Base-by-base conservation (phyloP, 208 protist species). In the Crithidia acanthocephali region DNA sequence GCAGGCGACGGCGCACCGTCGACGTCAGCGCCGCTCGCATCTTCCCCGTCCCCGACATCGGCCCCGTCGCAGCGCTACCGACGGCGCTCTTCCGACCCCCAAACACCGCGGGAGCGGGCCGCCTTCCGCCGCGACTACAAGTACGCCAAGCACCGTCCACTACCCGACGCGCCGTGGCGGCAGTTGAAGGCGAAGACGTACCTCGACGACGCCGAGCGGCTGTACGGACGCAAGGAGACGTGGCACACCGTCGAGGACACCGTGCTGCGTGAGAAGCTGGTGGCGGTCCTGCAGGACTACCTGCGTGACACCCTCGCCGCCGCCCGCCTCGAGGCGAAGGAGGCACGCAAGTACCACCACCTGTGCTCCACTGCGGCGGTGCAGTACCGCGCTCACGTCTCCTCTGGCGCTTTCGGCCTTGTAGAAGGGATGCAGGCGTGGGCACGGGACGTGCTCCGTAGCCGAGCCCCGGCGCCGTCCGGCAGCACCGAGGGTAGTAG, bases 121-220 rank as follows among this genome's bases (percentile, higher is more conserved):
- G 80, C 90, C 52, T 97, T 97, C 67, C 83, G 84, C 58, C 83
- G 92, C 51, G 92, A 97, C 69, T 69, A 85, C 66, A 87, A 85
- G 64, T 97, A 89, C 69, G 81, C 78, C 6, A 82, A 86, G 33
- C 67, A 84, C 33, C 79, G 90, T 28, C 90, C 92, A 1, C 83
- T 95, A 13, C 86, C 84, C 30, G 86, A 88, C 48, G 80, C 74
- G 18, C 90, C 90, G 63, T 97, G 92, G 90, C 76, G 86, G 11
- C 79, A 90, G 60, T 59, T 82, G 33, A 91, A 90, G 63, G 67
- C 71, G 35, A 76, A 81, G 61, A 94, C 87, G 23, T 97, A 97
- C 75, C 75, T 97, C 50, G 92, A 97, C 64, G 92, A 97, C 64
- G 92, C 92, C 7, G 92, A 97, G 76, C 85, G 92, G 5, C 74